These are phyloP conservation scores for Letharia lupina DNA, from an alignment of 495 filamentous ascomycete species.

Conservation along the genomic window DNA sequence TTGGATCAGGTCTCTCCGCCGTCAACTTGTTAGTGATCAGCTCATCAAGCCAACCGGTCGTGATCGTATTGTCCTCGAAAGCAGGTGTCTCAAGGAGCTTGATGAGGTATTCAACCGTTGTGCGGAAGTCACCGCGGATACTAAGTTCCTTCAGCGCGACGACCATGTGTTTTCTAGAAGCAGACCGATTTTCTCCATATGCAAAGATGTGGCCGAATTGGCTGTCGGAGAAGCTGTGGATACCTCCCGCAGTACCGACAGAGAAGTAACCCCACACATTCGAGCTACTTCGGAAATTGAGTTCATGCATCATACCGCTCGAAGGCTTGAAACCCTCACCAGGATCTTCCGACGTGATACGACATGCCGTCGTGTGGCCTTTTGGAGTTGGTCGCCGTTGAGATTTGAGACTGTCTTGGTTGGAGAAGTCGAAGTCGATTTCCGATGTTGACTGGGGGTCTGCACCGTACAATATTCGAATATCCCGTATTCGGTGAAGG, in stretches of 20 bases:
- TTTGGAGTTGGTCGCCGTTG: constrained; percentile 88
- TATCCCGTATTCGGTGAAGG: constrained; percentile 89
- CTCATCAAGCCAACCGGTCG: constrained; percentile 97
- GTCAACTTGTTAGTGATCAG: constrained; percentile 97
- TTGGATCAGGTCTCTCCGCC: constrained; percentile 87
- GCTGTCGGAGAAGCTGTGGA: constrained; percentile 98
- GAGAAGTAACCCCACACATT: constrained; percentile 99
- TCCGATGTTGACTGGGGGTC: constrained; percentile 77
- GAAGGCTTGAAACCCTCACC: constrained; percentile 99
- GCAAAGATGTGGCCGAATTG: constrained; percentile 99
- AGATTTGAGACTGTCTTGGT: constrained; percentile 69
- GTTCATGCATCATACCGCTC: constrained; percentile 95
- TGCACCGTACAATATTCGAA: constrained; percentile 90
- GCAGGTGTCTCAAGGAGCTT: constrained; percentile 97
- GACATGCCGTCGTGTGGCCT: constrained; percentile 94
- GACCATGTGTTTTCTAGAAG: constrained; percentile 98
- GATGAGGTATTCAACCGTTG: constrained; percentile 97
- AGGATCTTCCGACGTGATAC: constrained; percentile 98
- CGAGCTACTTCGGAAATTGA: constrained; percentile 97
- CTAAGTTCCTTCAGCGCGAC: constrained; percentile 96
- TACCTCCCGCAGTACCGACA: constrained; percentile 89
- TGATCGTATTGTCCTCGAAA: constrained; percentile 98
- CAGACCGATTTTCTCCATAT: constrained; percentile 91
- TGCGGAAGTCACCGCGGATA: constrained; percentile 98
- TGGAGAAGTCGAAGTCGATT: constrained; percentile 96